Conservation (phyloP, 257 asterid genomes). For the Solanum etuberosum region DNA sequence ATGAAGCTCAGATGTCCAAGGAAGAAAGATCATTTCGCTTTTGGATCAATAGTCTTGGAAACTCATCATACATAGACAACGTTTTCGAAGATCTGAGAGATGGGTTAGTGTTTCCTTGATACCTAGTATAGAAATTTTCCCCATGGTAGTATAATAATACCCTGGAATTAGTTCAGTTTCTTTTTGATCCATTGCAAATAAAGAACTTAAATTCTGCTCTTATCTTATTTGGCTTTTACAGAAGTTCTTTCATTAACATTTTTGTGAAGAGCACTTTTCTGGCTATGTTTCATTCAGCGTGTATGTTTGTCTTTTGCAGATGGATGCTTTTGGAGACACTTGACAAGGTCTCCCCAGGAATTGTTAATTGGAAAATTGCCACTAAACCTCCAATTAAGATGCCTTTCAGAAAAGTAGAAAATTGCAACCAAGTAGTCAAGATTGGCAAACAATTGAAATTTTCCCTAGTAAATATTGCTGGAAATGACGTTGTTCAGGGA, state of each 20-base stretch:
- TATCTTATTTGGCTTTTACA: neutral
- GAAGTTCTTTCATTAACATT: neutral
- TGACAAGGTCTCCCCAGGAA: constrained; percentile 88
- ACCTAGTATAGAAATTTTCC: neutral
- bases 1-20: constrained; percentile 81
- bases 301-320: constrained; percentile 26
- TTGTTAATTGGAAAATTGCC: constrained; percentile 86
- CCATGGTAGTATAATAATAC: neutral
- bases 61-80: constrained; percentile 53
- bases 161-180: neutral
- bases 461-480: constrained; percentile 88
- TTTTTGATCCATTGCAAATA: neutral
- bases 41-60: constrained; percentile 94
- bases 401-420: constrained; percentile 95
- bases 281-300: neutral
- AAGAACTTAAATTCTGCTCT: neutral
- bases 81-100: constrained; percentile 75
- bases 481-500: constrained; percentile 93
- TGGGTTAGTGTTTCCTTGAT: constrained; percentile 35
- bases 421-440: constrained; percentile 93
- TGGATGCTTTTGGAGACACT: constrained; percentile 88
- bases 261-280: neutral
- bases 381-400: constrained; percentile 89
- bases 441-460: constrained; percentile 86
- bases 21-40: constrained; percentile 94